These are phyloP conservation scores for Carpediemonas membranifera DNA, from an alignment of 78 protist species.

Conservation along the genomic window DNA sequence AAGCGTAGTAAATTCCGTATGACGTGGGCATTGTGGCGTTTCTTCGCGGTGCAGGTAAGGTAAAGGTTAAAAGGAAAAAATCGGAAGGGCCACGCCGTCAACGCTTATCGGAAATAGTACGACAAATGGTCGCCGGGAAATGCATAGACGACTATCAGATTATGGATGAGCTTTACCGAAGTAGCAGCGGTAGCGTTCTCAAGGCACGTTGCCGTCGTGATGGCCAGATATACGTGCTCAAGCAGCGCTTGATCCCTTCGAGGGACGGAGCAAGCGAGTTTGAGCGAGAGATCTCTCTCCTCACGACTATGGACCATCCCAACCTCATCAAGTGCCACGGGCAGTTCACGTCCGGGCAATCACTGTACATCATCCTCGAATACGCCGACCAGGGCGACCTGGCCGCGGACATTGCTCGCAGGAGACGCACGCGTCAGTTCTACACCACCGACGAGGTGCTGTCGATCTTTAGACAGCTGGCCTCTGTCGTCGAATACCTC, in stretches of 20 bases:
- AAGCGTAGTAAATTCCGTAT: too few species aligned
- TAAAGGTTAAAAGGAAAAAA: too few species aligned
- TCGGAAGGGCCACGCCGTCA: too few species aligned
- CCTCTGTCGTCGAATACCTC: conserved; percentile 12
- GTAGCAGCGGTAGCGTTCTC: background rate
- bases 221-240: background rate
- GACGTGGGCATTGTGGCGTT: too few species aligned
- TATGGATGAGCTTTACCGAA: background rate
- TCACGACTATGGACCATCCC: background rate
- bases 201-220: background rate
- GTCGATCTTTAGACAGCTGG: background rate
- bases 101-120: too few species aligned
- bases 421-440: background rate
- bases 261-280: background rate
- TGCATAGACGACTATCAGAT: too few species aligned
- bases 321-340: background rate
- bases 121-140: too few species aligned
- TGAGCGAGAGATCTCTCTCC: background rate
- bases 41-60: too few species aligned
- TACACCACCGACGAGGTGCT: background rate
- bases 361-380: background rate
- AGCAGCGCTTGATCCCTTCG: background rate
- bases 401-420: background rate
- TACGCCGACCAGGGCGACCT: background rate
- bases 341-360: background rate